Evolutionary conservation across 352 stramenopile species (phyloP).

Genomic region (Pythium grandisporangium): DNA sequence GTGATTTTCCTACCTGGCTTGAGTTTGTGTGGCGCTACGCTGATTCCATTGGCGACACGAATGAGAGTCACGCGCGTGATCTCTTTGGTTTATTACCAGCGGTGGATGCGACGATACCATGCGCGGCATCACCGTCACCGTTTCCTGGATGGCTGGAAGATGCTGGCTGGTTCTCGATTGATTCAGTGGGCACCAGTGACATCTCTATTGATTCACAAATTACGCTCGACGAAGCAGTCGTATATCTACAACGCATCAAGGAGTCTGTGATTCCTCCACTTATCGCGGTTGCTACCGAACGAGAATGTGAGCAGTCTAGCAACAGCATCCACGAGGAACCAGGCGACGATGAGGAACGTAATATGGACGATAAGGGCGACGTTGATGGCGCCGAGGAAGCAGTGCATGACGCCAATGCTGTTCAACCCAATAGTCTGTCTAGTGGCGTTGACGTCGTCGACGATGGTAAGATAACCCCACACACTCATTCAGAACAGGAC

Average conservation of each 20-base stretch:
- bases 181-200: slow-evolving; percentile 1
- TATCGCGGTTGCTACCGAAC: too few relatives aligned
- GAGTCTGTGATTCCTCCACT: slow-evolving; percentile 3
- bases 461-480: too few relatives aligned
- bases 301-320: background rate
- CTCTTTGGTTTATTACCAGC: slow-evolving; percentile 7
- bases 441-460: too few relatives aligned
- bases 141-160: background rate
- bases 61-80: slow-evolving; percentile 7
- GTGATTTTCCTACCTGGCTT: slow-evolving; percentile 20
- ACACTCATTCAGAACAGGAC: too few relatives aligned
- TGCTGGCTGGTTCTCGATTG: slow-evolving; percentile 12
- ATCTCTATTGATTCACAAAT: slow-evolving; percentile 7
- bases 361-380: background rate
- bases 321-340: background rate
- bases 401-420: background rate
- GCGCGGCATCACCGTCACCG: background rate
- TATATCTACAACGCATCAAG: slow-evolving; percentile 1
- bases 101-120: background rate
- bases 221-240: slow-evolving; percentile 4
- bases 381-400: background rate
- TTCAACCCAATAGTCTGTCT: too few relatives aligned
- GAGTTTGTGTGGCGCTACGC: slow-evolving; percentile 24
- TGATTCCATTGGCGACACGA: background rate
- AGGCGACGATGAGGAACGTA: background rate